A percentile compares a stretch with the other conserved stretches of the same genome.
phyloP scores from a whole-genome alignment of 306 rosid species.

The Vigna nakashimae region DNA sequence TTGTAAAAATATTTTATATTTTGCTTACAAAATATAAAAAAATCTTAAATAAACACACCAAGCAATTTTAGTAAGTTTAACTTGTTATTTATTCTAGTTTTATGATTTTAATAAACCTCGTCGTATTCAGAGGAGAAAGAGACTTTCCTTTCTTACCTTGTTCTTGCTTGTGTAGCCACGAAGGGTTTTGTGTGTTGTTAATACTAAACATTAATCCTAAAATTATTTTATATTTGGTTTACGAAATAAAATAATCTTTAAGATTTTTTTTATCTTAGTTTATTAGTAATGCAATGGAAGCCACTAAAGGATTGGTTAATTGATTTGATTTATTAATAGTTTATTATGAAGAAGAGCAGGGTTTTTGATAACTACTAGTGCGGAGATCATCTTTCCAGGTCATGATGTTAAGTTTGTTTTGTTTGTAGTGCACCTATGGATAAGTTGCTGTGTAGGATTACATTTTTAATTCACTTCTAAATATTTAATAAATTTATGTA shows the following conservation, averaged over 20 bases:
- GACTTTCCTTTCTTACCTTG: not conserved
- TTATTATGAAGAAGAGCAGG: not conserved
- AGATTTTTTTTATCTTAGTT: not conserved
- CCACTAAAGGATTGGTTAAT: too few relatives aligned
- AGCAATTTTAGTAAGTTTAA: too few relatives aligned
- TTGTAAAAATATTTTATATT: too few relatives aligned
- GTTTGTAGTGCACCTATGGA: not conserved
- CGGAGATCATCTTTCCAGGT: not conserved
- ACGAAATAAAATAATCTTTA: not conserved
- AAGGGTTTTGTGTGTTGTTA: not conserved
- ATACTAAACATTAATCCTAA: not conserved
- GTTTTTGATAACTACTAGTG: not conserved
- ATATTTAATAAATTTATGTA: too few relatives aligned
- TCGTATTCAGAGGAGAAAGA: not conserved
- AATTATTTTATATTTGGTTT: not conserved
- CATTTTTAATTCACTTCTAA: too few relatives aligned
- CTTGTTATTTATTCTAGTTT: too few relatives aligned
- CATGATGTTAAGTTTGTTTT: slow-evolving; percentile 1
- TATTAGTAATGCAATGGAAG: too few relatives aligned
- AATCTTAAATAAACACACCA: too few relatives aligned
- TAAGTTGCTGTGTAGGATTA: slow-evolving; percentile 13
- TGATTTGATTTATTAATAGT: not conserved
- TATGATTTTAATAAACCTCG: not conserved
- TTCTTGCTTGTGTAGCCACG: not conserved
- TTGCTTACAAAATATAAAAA: too few relatives aligned